Percentiles rank a stretch among this genome's conserved stretches.
phyloP scores from a whole-genome alignment of 176 grass and related monocot species.

The Typha latifolia region DNA sequence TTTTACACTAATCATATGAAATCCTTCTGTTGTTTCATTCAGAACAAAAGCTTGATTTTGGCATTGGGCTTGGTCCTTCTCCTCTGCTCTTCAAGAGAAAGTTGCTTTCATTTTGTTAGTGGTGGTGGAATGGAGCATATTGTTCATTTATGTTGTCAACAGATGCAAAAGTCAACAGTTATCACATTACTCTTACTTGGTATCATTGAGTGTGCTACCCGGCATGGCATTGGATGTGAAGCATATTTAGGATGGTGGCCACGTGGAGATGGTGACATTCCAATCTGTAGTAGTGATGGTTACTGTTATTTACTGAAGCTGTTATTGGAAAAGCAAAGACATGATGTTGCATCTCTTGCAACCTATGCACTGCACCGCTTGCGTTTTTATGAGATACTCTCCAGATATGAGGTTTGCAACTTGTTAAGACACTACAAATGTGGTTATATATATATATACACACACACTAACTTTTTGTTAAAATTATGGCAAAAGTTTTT shows the following conservation, averaged over 20 bases:
- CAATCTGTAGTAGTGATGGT: constrained; percentile 48
- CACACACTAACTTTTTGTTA: too few relatives aligned
- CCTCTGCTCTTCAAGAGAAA: constrained; percentile 76
- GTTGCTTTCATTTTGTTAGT: constrained; percentile 74
- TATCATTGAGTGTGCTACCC: constrained; percentile 70
- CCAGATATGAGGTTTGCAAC: constrained; percentile 72
- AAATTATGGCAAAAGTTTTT: too few relatives aligned
- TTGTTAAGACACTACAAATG: not conserved
- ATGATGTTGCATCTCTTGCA: constrained; percentile 65
- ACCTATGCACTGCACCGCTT: constrained; percentile 73
- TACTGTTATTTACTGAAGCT: constrained; percentile 79
- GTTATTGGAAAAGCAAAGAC: constrained; percentile 78
- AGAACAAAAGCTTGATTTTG: constrained; percentile 56
- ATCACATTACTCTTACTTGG: constrained; percentile 63
- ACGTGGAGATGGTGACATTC: constrained; percentile 33
- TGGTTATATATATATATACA: constrained; percentile 1
- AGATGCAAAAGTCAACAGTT: constrained; percentile 53
- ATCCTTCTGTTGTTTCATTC: constrained; percentile 21
- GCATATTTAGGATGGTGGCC: constrained; percentile 91
- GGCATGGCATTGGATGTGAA: constrained; percentile 80
- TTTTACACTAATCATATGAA: too few relatives aligned
- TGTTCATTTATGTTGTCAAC: constrained; percentile 43
- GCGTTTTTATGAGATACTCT: constrained; percentile 75
- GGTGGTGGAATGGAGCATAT: constrained; percentile 85
- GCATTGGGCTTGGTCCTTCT: constrained; percentile 73